Evolutionary conservation across 805 yeast species (phyloP).

Genomic region (Hermanozyma aechmeae): DNA sequence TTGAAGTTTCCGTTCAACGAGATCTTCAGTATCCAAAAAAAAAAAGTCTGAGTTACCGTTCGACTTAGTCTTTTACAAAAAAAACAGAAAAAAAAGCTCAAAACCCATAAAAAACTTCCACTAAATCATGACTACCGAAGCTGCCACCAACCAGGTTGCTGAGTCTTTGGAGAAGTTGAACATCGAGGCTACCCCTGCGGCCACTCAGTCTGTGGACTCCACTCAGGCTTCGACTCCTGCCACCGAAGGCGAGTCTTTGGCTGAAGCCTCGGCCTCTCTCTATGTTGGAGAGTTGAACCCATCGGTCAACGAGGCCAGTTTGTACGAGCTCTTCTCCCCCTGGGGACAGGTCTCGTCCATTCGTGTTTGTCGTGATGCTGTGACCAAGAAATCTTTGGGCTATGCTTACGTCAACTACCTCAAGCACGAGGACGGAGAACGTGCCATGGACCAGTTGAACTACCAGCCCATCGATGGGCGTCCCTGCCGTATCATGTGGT

Average conservation of each 20-base stretch:
- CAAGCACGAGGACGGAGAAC: conserved; percentile 81
- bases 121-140: too few species aligned
- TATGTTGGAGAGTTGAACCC: conserved; percentile 97
- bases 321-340: conserved; percentile 90
- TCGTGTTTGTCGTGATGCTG: conserved; percentile 98
- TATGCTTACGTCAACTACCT: conserved; percentile 97
- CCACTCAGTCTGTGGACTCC: conserved; percentile 14
- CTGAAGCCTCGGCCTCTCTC: conserved; percentile 69
- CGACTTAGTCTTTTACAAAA: too few species aligned
- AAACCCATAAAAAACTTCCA: too few species aligned
- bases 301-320: conserved; percentile 84
- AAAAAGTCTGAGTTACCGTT: too few species aligned
- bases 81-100: too few species aligned
- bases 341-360: conserved; percentile 93
- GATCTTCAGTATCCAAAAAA: too few species aligned
- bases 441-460: conserved; percentile 92
- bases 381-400: conserved; percentile 93
- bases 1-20: too few species aligned
- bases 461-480: conserved; percentile 89
- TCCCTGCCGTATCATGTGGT: conserved; percentile 99
- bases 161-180: conserved; percentile 40
- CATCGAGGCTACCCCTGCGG: conserved; percentile 28
- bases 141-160: conserved; percentile 37
- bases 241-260: conserved; percentile 24
- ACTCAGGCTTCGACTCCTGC: conserved; percentile 17